Percentiles rank a stretch among this genome's conserved stretches.
These are phyloP conservation scores for Rhizophora mangle DNA, from an alignment of 345 rosid genomes.

Conservation along the genomic window DNA sequence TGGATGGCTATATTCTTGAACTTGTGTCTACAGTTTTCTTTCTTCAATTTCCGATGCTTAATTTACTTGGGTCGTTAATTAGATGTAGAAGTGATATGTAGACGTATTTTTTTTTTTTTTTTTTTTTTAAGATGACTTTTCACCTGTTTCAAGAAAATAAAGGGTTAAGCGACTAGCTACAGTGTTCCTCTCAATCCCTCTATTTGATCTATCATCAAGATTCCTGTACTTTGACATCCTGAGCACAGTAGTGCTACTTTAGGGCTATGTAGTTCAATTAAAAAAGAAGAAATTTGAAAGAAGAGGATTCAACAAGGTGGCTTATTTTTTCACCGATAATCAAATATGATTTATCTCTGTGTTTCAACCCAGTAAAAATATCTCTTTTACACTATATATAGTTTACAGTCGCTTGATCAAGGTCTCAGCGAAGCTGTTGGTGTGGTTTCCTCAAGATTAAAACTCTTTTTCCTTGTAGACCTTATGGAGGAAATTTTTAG, in stretches of 20 bases:
- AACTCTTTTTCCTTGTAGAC: background rate
- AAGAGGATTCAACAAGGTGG: background rate
- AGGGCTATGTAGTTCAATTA: too few relatives aligned
- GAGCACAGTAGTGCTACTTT: background rate
- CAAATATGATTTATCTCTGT: too few relatives aligned
- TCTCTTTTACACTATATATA: too few relatives aligned
- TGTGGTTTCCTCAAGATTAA: background rate
- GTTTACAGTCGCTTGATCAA: too few relatives aligned
- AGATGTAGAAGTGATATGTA: too few relatives aligned
- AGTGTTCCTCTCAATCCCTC: background rate
- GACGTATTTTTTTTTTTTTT: too few relatives aligned
- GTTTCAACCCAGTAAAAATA: too few relatives aligned
- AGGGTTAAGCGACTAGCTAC: background rate
- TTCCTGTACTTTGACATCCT: background rate
- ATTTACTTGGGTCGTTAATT: too few relatives aligned
- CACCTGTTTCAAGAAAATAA: too few relatives aligned
- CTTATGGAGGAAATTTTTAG: slow-evolving; percentile 43
- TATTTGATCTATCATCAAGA: background rate
- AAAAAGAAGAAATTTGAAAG: background rate
- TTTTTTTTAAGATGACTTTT: too few relatives aligned
- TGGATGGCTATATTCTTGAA: background rate
- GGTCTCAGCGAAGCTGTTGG: background rate
- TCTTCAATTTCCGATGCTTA: too few relatives aligned
- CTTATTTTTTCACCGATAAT: background rate
- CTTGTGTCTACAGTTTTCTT: too few relatives aligned